Evolutionary conservation across 352 stramenopile species (phyloP).

Genomic region (Bremia lactucae): DNA sequence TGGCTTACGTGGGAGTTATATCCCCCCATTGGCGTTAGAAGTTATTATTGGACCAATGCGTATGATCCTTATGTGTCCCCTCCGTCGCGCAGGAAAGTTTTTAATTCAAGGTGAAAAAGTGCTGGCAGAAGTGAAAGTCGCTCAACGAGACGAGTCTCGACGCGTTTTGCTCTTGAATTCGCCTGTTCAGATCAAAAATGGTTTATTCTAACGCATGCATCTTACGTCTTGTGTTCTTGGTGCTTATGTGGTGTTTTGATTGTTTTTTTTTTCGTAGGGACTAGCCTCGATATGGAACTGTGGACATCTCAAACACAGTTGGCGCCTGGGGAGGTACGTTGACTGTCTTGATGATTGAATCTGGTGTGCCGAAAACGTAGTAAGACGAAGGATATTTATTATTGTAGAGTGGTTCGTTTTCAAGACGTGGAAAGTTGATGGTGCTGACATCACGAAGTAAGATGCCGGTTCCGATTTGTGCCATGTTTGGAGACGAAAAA

Average conservation of each 20-base stretch:
- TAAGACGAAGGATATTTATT: not conserved
- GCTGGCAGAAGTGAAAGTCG: conserved; percentile 81
- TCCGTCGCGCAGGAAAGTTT: conserved; percentile 80
- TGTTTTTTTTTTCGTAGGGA: conserved; percentile 26
- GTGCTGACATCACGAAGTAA: conserved; percentile 60
- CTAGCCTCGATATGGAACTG: conserved; percentile 71
- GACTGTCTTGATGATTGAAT: not conserved
- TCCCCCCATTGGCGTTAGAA: conserved; percentile 77
- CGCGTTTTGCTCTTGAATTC: conserved; percentile 77
- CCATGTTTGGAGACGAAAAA: conserved; percentile 68
- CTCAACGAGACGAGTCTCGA: conserved; percentile 74
- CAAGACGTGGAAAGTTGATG: conserved; percentile 31
- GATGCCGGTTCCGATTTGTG: conserved; percentile 71
- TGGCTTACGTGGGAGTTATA: conserved; percentile 66
- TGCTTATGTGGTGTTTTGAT: conserved; percentile 2
- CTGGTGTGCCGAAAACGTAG: not conserved
- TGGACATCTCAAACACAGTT: conserved; percentile 58
- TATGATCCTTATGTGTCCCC: conserved; percentile 70
- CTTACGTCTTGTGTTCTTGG: not conserved
- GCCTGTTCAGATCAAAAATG: conserved; percentile 84
- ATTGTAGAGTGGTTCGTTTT: conserved; percentile 28
- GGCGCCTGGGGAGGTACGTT: conserved; percentile 34
- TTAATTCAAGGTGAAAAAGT: conserved; percentile 81
- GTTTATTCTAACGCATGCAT: conserved; percentile 27
- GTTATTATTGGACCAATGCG: conserved; percentile 59